Percentiles rank a stretch among this genome's conserved stretches.
Conservation (phyloP, 2,329 filamentous ascomycete genomes). For the Thielaviopsis musarum region DNA sequence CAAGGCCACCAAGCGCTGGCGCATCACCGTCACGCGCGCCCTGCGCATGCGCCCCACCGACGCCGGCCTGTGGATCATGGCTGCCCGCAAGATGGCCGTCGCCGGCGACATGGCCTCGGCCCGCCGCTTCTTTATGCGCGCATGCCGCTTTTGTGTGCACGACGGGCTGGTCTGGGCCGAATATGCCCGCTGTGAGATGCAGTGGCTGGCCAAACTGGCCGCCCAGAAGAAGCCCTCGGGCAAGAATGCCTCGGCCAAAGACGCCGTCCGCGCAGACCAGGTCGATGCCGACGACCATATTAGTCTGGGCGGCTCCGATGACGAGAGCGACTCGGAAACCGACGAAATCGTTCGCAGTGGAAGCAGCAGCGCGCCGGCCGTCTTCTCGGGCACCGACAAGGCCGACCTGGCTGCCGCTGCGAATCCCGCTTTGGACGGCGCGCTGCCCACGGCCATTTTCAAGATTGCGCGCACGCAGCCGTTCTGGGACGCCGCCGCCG, state of each 20-base stretch:
- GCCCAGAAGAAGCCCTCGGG: slow-evolving; percentile 46
- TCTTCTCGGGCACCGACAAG: slow-evolving; percentile 29
- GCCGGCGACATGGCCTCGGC: slow-evolving; percentile 80
- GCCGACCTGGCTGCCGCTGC: slow-evolving; percentile 38
- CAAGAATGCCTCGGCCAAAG: slow-evolving; percentile 19
- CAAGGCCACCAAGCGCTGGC: slow-evolving; percentile 49
- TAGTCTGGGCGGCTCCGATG: slow-evolving; percentile 18
- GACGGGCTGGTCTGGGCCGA: slow-evolving; percentile 68
- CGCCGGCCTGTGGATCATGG: slow-evolving; percentile 71
- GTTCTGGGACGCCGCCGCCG: slow-evolving; percentile 47
- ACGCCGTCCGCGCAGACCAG: slow-evolving; percentile 28
- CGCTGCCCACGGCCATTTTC: slow-evolving; percentile 83
- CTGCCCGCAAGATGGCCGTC: slow-evolving; percentile 58
- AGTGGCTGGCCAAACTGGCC: slow-evolving; percentile 72
- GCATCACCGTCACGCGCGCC: slow-evolving; percentile 46
- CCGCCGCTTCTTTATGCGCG: slow-evolving; percentile 71
- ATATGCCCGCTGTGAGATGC: slow-evolving; percentile 82
- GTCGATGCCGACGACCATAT: slow-evolving; percentile 33
- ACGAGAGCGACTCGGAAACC: slow-evolving; percentile 28
- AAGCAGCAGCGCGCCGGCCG: slow-evolving; percentile 25
- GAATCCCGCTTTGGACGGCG: slow-evolving; percentile 78
- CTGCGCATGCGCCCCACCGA: slow-evolving; percentile 76
- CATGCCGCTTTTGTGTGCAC: slow-evolving; percentile 71
- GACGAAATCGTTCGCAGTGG: slow-evolving; percentile 29
- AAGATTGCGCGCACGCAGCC: slow-evolving; percentile 69